Percentiles rank a stretch among this genome's conserved stretches.
These are phyloP conservation scores for Nothophaeocryptopus gaeumannii DNA, from an alignment of 2,329 filamentous ascomycete genomes.

Conservation along the genomic window DNA sequence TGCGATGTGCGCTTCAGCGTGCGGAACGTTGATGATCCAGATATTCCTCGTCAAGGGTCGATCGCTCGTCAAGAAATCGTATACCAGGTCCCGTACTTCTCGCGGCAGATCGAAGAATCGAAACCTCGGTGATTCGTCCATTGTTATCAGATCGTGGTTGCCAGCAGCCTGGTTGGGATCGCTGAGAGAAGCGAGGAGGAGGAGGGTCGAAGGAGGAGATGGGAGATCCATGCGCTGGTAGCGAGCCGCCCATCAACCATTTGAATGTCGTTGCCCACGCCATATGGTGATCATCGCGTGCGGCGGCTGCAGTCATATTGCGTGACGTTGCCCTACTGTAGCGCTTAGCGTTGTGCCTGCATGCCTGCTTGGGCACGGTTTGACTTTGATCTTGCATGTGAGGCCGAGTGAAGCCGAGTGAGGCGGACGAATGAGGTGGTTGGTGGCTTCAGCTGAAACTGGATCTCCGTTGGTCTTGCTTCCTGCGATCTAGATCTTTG, in stretches of 20 bases:
- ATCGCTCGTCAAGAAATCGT: neutral
- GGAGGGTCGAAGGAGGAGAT: neutral
- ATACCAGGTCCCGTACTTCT: neutral
- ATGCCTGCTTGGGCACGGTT: neutral
- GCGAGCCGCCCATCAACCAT: too few relatives aligned
- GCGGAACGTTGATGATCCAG: slow-evolving; percentile 1
- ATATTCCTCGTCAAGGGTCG: neutral
- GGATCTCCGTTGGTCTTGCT: too few relatives aligned
- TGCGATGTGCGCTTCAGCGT: neutral
- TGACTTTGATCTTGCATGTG: slow-evolving; percentile 3
- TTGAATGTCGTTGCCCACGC: neutral
- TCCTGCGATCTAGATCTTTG: too few relatives aligned
- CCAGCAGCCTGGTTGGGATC: neutral
- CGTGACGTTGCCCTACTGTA: slow-evolving; percentile 3
- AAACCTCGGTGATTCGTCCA: neutral
- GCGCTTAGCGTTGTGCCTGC: slow-evolving; percentile 2
- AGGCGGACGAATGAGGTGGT: too few relatives aligned
- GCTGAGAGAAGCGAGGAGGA: neutral
- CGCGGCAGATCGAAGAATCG: slow-evolving; percentile 1
- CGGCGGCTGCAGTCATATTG: too few relatives aligned
- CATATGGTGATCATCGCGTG: neutral
- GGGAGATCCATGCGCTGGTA: neutral
- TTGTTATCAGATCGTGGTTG: neutral
- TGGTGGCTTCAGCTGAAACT: too few relatives aligned
- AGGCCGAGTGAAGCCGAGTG: too few relatives aligned